Percentiles rank a stretch among this genome's conserved stretches.
phyloP scores from a whole-genome alignment of 257 asterid species.

The Solanum neorickii region DNA sequence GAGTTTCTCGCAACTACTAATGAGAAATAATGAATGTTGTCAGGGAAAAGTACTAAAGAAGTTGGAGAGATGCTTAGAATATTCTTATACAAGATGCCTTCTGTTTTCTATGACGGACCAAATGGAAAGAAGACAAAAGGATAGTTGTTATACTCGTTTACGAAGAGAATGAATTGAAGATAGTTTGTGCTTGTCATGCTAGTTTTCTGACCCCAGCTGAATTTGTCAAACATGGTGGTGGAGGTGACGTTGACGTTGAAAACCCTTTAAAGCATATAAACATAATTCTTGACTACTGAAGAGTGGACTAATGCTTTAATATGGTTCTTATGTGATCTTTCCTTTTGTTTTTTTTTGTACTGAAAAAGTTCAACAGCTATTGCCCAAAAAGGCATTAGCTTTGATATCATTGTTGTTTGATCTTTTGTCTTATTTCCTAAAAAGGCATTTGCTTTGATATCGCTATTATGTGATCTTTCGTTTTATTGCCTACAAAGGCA shows the following conservation, averaged over 20 bases:
- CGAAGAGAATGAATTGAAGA: conserved; percentile 45
- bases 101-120: conserved; percentile 38
- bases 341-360: background rate
- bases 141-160: conserved; percentile 33
- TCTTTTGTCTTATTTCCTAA: too few species aligned
- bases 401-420: too few species aligned
- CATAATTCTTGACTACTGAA: too few species aligned
- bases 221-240: conserved; percentile 50
- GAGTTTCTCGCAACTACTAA: too few species aligned
- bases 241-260: too few species aligned
- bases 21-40: too few species aligned
- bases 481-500: background rate
- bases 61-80: conserved; percentile 1
- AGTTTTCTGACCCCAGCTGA: conserved; percentile 57
- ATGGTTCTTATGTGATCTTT: conserved; percentile 5
- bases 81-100: conserved; percentile 48
- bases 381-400: background rate
- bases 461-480: too few species aligned
- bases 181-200: conserved; percentile 76
- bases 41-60: too few species aligned
- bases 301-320: too few species aligned
- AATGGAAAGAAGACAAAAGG: conserved; percentile 44
- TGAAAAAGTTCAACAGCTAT: too few species aligned
- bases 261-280: too few species aligned
- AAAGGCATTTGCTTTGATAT: too few species aligned